Conservation (phyloP, 306 rosid genomes). For the Psophocarpus tetragonolobus region DNA sequence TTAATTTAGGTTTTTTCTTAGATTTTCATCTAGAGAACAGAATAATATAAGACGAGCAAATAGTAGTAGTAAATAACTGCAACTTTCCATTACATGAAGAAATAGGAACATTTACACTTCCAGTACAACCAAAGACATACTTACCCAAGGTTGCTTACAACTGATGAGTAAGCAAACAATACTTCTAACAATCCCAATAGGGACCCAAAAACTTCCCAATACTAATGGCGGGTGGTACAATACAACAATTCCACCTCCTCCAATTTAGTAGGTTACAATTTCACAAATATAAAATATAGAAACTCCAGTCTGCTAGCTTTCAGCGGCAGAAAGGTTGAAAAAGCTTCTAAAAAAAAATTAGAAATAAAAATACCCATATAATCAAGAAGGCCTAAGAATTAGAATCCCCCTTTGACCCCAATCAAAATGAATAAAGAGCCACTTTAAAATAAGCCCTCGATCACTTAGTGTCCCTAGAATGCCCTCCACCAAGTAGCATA, state of each 20-base stretch:
- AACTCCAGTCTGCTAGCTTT: constrained; percentile 41
- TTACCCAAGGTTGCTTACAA: constrained; percentile 42
- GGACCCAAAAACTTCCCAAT: constrained; percentile 3
- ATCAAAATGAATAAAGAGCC: constrained; percentile 55
- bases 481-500: constrained; percentile 48
- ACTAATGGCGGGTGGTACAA: constrained; percentile 78
- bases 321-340: constrained; percentile 37
- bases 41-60: background rate
- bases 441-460: constrained; percentile 68
- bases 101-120: constrained; percentile 57
- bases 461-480: constrained; percentile 43
- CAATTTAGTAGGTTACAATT: constrained; percentile 36
- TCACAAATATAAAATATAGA: constrained; percentile 11
- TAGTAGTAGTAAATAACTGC: constrained; percentile 34
- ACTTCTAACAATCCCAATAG: constrained; percentile 27
- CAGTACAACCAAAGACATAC: constrained; percentile 25
- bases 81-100: constrained; percentile 42
- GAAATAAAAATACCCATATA: constrained; percentile 21
- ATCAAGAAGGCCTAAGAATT: constrained; percentile 33
- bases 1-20: background rate
- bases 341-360: background rate
- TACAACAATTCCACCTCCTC: constrained; percentile 67
- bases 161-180: constrained; percentile 38
- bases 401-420: constrained; percentile 30
- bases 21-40: background rate